These are phyloP conservation scores for Nemania sp. DNA, from an alignment of 2,329 filamentous ascomycete species.

Conservation along the genomic window DNA sequence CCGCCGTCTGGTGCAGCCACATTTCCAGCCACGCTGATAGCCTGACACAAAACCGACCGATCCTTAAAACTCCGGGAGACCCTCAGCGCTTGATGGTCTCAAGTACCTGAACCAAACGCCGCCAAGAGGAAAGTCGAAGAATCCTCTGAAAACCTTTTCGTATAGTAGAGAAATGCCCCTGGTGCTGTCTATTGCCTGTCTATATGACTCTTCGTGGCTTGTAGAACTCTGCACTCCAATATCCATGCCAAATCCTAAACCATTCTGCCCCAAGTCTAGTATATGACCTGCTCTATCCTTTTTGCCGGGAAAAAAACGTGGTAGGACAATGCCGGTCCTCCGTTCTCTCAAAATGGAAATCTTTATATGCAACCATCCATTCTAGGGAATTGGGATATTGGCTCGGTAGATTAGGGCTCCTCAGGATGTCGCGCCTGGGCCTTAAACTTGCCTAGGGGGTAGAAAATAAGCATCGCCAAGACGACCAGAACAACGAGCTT, in stretches of 20 bases:
- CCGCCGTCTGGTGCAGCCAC: neutral
- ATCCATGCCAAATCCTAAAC: neutral
- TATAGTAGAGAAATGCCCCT: constrained; percentile 22
- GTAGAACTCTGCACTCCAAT: neutral
- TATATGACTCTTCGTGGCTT: constrained; percentile 2
- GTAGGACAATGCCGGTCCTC: neutral
- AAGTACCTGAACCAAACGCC: constrained; percentile 46
- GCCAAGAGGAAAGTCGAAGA: constrained; percentile 33
- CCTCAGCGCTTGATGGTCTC: constrained; percentile 69
- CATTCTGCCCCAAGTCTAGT: constrained; percentile 18
- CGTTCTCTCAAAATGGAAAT: constrained; percentile 2
- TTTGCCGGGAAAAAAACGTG: neutral
- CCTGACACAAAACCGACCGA: neutral
- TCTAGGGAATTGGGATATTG: neutral
- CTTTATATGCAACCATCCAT: neutral
- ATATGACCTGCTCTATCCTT: constrained; percentile 13
- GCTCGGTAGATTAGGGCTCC: neutral
- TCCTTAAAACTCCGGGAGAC: constrained; percentile 58
- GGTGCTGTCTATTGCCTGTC: constrained; percentile 25
- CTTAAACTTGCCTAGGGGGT: constrained; percentile 27
- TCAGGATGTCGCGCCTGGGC: constrained; percentile 5
- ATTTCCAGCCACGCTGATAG: neutral
- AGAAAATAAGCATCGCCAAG: constrained; percentile 27
- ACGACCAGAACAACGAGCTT: constrained; percentile 38
- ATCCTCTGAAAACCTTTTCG: neutral